Base-by-base conservation (phyloP, 164 flowering plant species). In the Hamamelis virginiana region DNA sequence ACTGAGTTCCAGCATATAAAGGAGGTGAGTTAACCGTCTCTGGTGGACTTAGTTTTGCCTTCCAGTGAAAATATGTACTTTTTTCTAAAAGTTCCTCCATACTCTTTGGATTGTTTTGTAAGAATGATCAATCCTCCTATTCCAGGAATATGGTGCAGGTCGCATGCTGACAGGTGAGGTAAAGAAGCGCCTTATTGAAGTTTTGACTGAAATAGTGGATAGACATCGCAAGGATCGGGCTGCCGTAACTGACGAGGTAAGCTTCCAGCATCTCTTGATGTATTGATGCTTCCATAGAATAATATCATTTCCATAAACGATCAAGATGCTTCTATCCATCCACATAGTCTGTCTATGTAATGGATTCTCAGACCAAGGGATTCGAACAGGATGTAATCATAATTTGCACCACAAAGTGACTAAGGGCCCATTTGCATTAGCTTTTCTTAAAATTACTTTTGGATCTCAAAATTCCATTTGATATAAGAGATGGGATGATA, bases 81-180 rank as follows among this genome's bases (percentile, higher is more conserved):
- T 66, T 59, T 23, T 60, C 15, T 26, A 44, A 18, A 57, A 22
- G 15, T 59, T 46, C 9, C 55, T 41, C 16, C 14, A 19, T 48
- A n/a, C 38, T 4, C 10, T 18, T 38, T 23, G 9, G 45, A 44
- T 50, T 5, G 41, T 11, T 13, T 23, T 25, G 9, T 47, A 12
- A 13, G n/a, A 50, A 76, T 52, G 26, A n/a, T 27, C 38, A 46
- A 44, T 56, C 47, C 22, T 69, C 23, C 23, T 65, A 28, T 56
- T 71, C 28, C 74, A 94, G 98, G 94, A 90, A 72, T 94, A 95
- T 80, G 91, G 89, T 28, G 82, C 84, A 5, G 98, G 98, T 10
- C 80, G 93, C 66, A 82, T 94, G 97, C 83, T 94, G 44, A 91
- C 97, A 4, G 96, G 96, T 19, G 97, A 91, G 69, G 94, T 95